Evolutionary conservation across 306 rosid genomes (phyloP), one percentile per base, ranked within the genome.

Genomic region (Macrotyloma uniflorum): DNA sequence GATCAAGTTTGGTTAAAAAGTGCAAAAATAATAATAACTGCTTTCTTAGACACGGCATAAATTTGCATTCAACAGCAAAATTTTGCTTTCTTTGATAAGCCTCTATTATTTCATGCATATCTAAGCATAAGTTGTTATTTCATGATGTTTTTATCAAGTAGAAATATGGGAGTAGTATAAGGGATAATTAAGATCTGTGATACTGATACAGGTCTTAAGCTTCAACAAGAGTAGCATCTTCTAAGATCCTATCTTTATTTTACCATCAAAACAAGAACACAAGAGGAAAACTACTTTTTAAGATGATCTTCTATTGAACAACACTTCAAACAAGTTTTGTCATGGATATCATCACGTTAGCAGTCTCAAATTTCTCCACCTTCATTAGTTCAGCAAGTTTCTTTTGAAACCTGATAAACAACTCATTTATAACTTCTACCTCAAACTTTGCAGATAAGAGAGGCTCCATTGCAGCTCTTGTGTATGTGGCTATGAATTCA

Each of bases 401-500:
- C 24, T 16, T 46, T 26, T 46, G 58, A 24, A 43, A 69, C 43
- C 59, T 69, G 23, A 8, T 5, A 23, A 46, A 66, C 13, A 66
- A 0, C 35, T 66, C 71, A 13, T 66, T 6, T 66, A 40, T 45
- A 69, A 69, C 5, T 7, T 26, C 1, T 15, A 57, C 26, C 2
- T 3, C 74, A 15, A 69, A 69, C 4, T 46, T 28, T 46, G 42
- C 42, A 4, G 58, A 16, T 7, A 16, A n/a, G 32, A 66, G 51
- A 40, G 71, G 50, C 71, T 38, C 71, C 33, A 66, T 38, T 12
- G 28, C 28, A 18, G 71, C 50, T 66, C 71, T 66, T 12, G 71
- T 18, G 19, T 66, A 36, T 2, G 26, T 66, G n/a, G 71, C 51
- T 18, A 66, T 66, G 33, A 40, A 66, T 6, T 66, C 51, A 9